Conservation (phyloP, 495 filamentous ascomycete genomes). For the Neurospora intermedia region DNA sequence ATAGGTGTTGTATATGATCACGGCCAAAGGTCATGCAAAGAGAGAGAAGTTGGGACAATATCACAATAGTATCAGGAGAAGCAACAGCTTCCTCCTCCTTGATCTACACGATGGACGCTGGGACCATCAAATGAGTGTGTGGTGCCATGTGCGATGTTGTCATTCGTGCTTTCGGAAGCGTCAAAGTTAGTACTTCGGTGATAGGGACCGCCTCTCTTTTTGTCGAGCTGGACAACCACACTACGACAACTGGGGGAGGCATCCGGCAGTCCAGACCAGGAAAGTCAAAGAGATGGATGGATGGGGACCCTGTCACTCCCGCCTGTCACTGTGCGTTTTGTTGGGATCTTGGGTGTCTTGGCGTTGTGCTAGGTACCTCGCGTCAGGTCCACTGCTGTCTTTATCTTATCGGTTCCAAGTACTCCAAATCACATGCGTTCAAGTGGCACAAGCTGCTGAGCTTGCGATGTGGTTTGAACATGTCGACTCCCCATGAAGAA, state of each 20-base stretch:
- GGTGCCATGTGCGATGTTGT: slow-evolving; percentile 12
- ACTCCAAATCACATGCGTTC: background rate
- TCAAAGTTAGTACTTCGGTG: background rate
- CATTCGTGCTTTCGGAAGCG: slow-evolving; percentile 5
- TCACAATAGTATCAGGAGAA: background rate
- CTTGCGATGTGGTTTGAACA: too few relatives aligned
- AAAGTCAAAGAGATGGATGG: background rate
- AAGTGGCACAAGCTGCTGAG: background rate
- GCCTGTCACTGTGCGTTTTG: slow-evolving; percentile 2
- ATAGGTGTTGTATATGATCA: background rate
- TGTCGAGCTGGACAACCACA: background rate
- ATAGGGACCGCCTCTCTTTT: background rate
- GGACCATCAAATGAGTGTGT: background rate
- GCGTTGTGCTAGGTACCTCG: background rate
- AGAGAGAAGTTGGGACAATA: background rate
- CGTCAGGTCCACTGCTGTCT: too few relatives aligned
- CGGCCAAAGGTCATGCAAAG: background rate
- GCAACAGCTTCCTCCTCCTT: background rate
- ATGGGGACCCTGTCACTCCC: background rate
- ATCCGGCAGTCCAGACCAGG: background rate
- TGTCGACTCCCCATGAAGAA: background rate
- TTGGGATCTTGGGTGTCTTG: slow-evolving; percentile 5
- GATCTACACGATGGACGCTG: background rate
- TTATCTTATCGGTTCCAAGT: background rate
- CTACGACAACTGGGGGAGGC: background rate